Evolutionary conservation across 2,329 filamentous ascomycete species (phyloP).

Genomic region (Venturia carpophila): DNA sequence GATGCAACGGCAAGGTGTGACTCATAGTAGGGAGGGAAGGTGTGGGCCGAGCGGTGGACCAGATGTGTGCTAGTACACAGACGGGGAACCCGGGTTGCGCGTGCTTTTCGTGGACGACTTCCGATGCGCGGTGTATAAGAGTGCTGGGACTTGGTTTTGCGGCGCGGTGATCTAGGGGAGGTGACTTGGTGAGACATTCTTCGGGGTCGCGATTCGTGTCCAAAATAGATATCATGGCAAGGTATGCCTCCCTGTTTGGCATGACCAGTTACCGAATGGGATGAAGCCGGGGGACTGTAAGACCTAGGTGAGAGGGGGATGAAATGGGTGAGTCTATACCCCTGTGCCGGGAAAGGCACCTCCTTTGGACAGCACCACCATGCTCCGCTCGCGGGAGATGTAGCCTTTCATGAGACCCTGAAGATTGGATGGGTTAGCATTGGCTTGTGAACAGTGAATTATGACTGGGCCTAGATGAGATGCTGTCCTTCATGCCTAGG

Average conservation of each 20-base stretch:
- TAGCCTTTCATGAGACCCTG: constrained; percentile 97
- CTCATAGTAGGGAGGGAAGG: neutral
- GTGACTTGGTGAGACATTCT: neutral
- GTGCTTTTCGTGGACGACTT: neutral
- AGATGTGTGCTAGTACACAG: neutral
- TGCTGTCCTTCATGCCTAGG: neutral
- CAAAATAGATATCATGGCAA: neutral
- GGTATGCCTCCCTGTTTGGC: neutral
- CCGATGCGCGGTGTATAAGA: neutral
- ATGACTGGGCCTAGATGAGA: neutral
- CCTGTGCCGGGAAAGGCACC: constrained; percentile 85
- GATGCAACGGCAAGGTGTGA: neutral
- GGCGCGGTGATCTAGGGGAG: neutral
- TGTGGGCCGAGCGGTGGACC: neutral
- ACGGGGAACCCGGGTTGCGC: neutral
- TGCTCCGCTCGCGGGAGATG: constrained; percentile 81
- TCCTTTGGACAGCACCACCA: constrained; percentile 86
- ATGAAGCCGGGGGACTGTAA: neutral
- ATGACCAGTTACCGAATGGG: neutral
- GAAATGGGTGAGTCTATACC: neutral
- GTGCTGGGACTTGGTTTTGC: neutral
- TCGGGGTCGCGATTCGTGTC: neutral
- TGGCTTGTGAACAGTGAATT: neutral
- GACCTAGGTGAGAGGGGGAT: neutral
- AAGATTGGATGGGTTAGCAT: constrained; percentile 11